Conservation (phyloP, 1,139 yeast genomes). For the Candida pseudoviswanathii region DNA sequence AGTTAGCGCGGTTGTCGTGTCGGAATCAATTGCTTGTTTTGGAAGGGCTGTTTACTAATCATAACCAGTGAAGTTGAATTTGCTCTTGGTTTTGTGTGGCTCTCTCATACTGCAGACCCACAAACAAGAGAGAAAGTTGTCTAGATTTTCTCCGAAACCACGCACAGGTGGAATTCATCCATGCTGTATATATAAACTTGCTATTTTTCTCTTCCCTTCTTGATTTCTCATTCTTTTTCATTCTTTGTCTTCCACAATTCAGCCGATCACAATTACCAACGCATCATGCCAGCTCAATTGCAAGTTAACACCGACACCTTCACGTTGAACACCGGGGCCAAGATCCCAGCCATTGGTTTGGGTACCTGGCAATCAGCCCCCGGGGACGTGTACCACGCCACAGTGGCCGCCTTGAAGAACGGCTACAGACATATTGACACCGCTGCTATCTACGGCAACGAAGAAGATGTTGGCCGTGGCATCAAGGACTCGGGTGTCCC, state of each 20-base stretch:
- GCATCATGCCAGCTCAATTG: conserved; percentile 14
- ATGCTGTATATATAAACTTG: neutral
- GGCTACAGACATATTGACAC: conserved; percentile 84
- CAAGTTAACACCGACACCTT: conserved; percentile 24
- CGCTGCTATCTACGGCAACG: conserved; percentile 70
- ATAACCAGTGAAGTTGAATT: no score
- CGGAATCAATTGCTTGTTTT: neutral
- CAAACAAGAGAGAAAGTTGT: no score
- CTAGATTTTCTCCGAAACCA: no score
- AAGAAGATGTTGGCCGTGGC: conserved; percentile 65
- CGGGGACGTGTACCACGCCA: conserved; percentile 61
- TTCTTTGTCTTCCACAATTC: neutral
- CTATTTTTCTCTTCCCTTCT: neutral
- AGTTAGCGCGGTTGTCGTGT: neutral
- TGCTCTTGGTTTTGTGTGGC: no score
- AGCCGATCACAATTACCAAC: neutral
- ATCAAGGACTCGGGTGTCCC: conserved; percentile 68
- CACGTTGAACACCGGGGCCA: conserved; percentile 61
- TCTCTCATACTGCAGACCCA: no score
- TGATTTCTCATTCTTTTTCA: neutral
- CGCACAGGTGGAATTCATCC: neutral
- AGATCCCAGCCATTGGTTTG: conserved; percentile 70
- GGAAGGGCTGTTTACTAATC: neutral
- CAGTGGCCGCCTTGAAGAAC: conserved; percentile 59
- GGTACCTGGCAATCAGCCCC: conserved; percentile 79